Evolutionary conservation across 2,329 filamentous ascomycete species (phyloP).

Genomic region (Zasmidium citrigriseum): DNA sequence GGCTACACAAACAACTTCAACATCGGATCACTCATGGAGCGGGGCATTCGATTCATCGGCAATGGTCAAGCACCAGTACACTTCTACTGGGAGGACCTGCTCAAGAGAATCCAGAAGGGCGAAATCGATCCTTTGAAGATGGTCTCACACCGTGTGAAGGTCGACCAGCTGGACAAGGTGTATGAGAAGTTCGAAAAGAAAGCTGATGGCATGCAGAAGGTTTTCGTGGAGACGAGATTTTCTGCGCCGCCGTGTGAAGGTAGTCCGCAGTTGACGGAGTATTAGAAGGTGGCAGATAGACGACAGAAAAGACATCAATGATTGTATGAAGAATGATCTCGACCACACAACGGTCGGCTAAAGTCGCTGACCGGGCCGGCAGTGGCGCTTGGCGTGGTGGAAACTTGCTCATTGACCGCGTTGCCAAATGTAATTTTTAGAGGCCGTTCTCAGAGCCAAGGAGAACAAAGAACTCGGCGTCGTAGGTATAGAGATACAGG

Average conservation of each 20-base stretch:
- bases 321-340: too few species aligned
- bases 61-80: constrained; percentile 74
- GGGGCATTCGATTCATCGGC: constrained; percentile 76
- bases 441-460: not conserved
- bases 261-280: constrained; percentile 54
- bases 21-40: constrained; percentile 81
- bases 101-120: constrained; percentile 65
- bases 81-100: constrained; percentile 79
- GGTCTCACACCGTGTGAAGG: constrained; percentile 71
- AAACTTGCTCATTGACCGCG: not conserved
- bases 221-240: constrained; percentile 66
- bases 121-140: constrained; percentile 76
- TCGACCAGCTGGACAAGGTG: constrained; percentile 54
- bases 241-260: constrained; percentile 54
- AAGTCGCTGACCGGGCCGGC: not conserved
- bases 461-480: not conserved
- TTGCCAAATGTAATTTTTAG: not conserved
- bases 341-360: not conserved
- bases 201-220: constrained; percentile 77
- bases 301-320: too few species aligned
- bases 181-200: constrained; percentile 67
- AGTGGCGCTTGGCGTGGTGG: not conserved
- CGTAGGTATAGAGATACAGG: not conserved
- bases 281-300: constrained; percentile 21
- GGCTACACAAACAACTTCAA: constrained; percentile 78